Percentiles rank a stretch among this genome's conserved stretches.
These are phyloP conservation scores for Xenosphaeropsis pyriputrescens DNA, from an alignment of 2,329 filamentous ascomycete genomes.

Conservation along the genomic window DNA sequence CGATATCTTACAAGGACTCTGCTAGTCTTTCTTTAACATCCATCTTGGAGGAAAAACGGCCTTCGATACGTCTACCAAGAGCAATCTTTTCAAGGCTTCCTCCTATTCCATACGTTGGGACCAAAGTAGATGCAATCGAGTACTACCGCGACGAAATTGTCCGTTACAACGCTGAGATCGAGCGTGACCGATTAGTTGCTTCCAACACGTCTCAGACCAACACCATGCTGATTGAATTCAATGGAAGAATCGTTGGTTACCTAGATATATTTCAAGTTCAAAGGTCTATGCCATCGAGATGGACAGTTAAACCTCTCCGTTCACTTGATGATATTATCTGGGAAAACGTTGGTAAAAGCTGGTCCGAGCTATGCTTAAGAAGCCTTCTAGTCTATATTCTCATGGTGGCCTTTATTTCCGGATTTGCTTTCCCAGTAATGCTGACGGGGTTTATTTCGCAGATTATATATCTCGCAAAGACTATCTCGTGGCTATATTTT, in stretches of 20 bases:
- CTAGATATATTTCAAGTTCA: slow-evolving; percentile 19
- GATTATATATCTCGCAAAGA: slow-evolving; percentile 4
- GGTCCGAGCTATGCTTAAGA: slow-evolving; percentile 76
- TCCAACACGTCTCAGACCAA: slow-evolving; percentile 81
- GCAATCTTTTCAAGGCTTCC: slow-evolving; percentile 55
- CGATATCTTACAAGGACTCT: slow-evolving; percentile 50
- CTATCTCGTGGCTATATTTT: slow-evolving; percentile 4
- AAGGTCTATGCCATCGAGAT: slow-evolving; percentile 1
- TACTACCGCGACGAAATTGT: slow-evolving; percentile 75
- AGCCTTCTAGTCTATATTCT: slow-evolving; percentile 46
- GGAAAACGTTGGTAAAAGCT: slow-evolving; percentile 86
- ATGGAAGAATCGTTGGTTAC: slow-evolving; percentile 80
- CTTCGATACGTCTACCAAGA: slow-evolving; percentile 59
- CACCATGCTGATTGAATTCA: slow-evolving; percentile 93
- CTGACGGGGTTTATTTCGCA: slow-evolving; percentile 7
- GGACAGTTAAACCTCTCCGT: slow-evolving; percentile 39
- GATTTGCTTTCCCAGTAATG: slow-evolving; percentile 5
- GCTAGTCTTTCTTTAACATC: too few species aligned
- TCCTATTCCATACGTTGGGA: slow-evolving; percentile 56
- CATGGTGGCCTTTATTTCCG: slow-evolving; percentile 26
- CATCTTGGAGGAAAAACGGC: slow-evolving; percentile 34
- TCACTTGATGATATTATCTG: slow-evolving; percentile 80
- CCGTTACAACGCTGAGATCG: slow-evolving; percentile 75
- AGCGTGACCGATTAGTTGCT: slow-evolving; percentile 66
- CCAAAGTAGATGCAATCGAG: slow-evolving; percentile 86